Conservation (phyloP, 345 rosid species). For the Citrus hindsii region DNA sequence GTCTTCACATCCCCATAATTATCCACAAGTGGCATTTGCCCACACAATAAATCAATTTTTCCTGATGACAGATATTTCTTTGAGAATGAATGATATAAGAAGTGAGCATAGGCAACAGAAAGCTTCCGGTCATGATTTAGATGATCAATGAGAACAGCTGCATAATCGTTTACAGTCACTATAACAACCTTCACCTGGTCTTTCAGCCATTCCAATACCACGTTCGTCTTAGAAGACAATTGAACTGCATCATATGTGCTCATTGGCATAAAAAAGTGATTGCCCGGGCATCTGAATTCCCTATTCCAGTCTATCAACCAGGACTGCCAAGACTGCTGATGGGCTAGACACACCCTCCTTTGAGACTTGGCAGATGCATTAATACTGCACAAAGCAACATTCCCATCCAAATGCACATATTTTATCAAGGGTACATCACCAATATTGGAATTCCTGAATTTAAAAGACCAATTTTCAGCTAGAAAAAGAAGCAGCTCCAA, state of each 20-base stretch:
- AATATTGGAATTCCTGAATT: constrained; percentile 31
- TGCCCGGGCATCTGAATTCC: constrained; percentile 35
- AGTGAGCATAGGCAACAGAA: constrained; percentile 48
- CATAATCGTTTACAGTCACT: constrained; percentile 30
- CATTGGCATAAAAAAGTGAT: constrained; percentile 44
- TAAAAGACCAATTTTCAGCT: constrained; percentile 46
- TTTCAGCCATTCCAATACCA: constrained; percentile 41
- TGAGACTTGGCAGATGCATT: constrained; percentile 1
- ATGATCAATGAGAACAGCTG: constrained; percentile 15
- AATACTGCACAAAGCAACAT: constrained; percentile 33
- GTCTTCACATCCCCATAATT: constrained; percentile 35
- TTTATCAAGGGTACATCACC: constrained; percentile 44
- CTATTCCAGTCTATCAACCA: constrained; percentile 62
- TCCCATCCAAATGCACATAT: constrained; percentile 36
- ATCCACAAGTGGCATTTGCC: constrained; percentile 53
- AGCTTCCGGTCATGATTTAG: constrained; percentile 32
- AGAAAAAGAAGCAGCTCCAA: constrained; percentile 45
- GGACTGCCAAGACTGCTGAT: not conserved
- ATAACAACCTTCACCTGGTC: not conserved
- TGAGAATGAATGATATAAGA: constrained; percentile 40
- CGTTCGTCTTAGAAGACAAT: constrained; percentile 13
- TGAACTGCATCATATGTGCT: constrained; percentile 31
- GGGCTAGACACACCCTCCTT: constrained; percentile 25
- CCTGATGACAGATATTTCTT: constrained; percentile 12
- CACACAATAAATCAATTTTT: constrained; percentile 29